Percentiles rank a stretch among this genome's conserved stretches.
Conservation (phyloP, 2,329 filamentous ascomycete genomes). For the Metarhizium album region DNA sequence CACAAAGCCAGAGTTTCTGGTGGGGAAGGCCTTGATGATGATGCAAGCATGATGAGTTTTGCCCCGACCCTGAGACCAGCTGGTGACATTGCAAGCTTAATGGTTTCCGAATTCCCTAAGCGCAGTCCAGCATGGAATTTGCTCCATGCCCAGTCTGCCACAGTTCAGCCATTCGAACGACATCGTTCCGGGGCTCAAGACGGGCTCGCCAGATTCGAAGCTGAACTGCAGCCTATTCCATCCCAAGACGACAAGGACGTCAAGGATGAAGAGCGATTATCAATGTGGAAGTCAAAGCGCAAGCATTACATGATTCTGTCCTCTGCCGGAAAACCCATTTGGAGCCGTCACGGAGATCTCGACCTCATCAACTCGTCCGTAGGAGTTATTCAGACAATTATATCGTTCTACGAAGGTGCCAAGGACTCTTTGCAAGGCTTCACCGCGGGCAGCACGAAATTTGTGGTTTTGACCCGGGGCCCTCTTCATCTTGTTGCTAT, state of each 20-base stretch:
- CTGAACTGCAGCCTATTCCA: constrained; percentile 69
- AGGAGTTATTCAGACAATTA: constrained; percentile 91
- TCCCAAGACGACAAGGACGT: constrained; percentile 33
- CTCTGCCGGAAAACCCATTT: constrained; percentile 93
- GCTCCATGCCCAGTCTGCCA: constrained; percentile 50
- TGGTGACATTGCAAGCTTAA: constrained; percentile 71
- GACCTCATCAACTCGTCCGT: constrained; percentile 87
- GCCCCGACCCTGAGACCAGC: constrained; percentile 50
- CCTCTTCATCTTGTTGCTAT: constrained; percentile 90
- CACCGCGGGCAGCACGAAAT: constrained; percentile 74
- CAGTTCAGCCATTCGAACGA: constrained; percentile 50
- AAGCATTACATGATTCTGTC: constrained; percentile 98
- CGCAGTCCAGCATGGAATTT: constrained; percentile 60
- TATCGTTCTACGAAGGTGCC: constrained; percentile 84
- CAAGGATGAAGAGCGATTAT: constrained; percentile 49
- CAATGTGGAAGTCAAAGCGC: constrained; percentile 78
- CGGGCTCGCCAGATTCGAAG: constrained; percentile 54
- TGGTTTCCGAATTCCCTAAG: constrained; percentile 58
- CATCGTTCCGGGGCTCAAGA: constrained; percentile 33
- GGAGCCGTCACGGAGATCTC: constrained; percentile 87
- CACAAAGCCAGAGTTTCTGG: constrained; percentile 19
- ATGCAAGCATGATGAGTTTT: constrained; percentile 55
- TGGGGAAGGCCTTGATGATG: constrained; percentile 45
- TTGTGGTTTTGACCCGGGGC: constrained; percentile 75
- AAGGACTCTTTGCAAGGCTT: constrained; percentile 73